Evolutionary conservation across 2,329 filamentous ascomycete species (phyloP).

Genomic region (Hypomyces rosellus): DNA sequence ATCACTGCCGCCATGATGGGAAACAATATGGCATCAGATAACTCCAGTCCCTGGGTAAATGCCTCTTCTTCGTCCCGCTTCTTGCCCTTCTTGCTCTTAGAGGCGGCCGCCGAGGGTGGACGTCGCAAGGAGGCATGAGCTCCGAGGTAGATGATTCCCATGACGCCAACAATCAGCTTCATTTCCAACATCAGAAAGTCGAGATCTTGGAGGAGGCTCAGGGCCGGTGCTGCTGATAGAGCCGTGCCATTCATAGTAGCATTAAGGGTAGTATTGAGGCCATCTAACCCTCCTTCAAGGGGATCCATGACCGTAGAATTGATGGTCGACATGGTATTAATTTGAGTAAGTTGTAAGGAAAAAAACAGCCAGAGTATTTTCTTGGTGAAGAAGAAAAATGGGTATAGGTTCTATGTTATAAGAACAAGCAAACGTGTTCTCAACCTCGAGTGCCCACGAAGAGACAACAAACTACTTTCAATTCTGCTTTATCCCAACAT

Average conservation of each 20-base stretch:
- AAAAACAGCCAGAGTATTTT: too few species aligned
- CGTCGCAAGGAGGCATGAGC: conserved; percentile 79
- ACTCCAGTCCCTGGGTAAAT: conserved; percentile 44
- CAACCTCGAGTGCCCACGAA: background rate
- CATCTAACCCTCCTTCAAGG: conserved; percentile 18
- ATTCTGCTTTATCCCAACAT: too few species aligned
- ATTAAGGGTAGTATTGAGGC: conserved; percentile 27
- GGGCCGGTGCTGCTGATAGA: conserved; percentile 17
- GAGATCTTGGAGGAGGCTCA: conserved; percentile 26
- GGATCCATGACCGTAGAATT: conserved; percentile 16
- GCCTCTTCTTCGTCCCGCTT: conserved; percentile 44
- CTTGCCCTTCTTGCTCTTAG: conserved; percentile 41
- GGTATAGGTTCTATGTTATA: too few species aligned
- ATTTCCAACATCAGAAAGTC: conserved; percentile 40
- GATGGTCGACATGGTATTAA: conserved; percentile 14
- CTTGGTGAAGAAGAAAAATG: too few species aligned
- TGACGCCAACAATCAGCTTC: conserved; percentile 55
- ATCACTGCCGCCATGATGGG: conserved; percentile 69
- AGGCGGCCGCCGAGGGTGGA: conserved; percentile 68
- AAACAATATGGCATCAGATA: conserved; percentile 77
- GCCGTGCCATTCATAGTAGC: conserved; percentile 19
- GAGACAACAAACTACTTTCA: too few species aligned
- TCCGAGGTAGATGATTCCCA: conserved; percentile 78
- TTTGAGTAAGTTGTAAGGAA: too few species aligned
- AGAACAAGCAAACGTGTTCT: conserved; percentile 11